A percentile compares a stretch with the other conserved stretches of the same genome.
Evolutionary conservation across 306 rosid genomes (phyloP).

Genomic region (Abrus pulchellus): DNA sequence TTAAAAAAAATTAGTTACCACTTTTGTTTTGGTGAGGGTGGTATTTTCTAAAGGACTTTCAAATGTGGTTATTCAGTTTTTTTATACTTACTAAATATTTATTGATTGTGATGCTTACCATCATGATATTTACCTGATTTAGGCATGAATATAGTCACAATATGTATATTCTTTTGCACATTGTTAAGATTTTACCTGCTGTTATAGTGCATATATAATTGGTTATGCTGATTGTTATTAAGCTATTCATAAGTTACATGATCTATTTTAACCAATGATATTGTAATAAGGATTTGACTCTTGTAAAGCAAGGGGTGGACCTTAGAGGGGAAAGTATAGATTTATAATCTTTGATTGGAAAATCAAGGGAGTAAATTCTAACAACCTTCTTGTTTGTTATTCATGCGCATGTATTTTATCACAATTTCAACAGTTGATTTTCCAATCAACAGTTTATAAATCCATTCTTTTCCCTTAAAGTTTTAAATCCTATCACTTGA

Average conservation of each 20-base stretch:
- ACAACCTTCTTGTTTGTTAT: background rate
- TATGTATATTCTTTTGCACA: background rate
- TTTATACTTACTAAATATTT: slow-evolving; percentile 4
- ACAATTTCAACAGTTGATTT: background rate
- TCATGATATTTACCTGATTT: slow-evolving; percentile 10
- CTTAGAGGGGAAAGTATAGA: background rate
- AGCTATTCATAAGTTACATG: slow-evolving; percentile 1
- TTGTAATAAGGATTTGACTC: background rate
- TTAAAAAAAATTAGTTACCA: too few relatives aligned
- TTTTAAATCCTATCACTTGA: slow-evolving; percentile 10
- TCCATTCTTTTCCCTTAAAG: background rate
- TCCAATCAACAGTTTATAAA: background rate
- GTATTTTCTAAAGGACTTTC: slow-evolving; percentile 12
- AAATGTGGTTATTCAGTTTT: background rate
- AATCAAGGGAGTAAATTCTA: background rate
- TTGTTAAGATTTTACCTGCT: background rate
- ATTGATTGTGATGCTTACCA: background rate
- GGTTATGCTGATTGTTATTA: background rate
- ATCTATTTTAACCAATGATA: slow-evolving; percentile 1
- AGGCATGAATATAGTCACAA: background rate
- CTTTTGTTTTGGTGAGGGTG: slow-evolving; percentile 4
- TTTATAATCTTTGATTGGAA: background rate
- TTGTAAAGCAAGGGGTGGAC: background rate
- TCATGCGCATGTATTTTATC: background rate
- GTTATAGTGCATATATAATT: background rate